Evolutionary conservation across 177 flowering plant genomes (phyloP).

Genomic region (Tripterygium wilfordii): DNA sequence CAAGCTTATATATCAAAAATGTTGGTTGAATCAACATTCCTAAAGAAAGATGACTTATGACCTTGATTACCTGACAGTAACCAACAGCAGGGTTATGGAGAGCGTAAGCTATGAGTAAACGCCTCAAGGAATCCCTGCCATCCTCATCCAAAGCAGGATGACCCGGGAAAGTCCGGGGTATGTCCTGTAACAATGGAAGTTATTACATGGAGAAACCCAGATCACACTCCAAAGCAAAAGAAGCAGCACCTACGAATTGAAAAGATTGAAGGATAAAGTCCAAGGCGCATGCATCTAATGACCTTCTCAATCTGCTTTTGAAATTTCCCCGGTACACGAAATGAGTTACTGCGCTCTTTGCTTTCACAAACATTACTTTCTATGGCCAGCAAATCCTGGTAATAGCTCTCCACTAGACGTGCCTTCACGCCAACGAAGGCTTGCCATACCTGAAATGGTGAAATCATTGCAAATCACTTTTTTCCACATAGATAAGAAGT

Average conservation of each 20-base stretch:
- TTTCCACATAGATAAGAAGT: not conserved
- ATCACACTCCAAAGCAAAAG: conserved; percentile 20
- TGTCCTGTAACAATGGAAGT: conserved; percentile 52
- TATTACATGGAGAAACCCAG: conserved; percentile 7
- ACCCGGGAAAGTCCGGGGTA: conserved; percentile 97
- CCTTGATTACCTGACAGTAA: conserved; percentile 77
- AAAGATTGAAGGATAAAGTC: conserved; percentile 43
- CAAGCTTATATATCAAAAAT: not conserved
- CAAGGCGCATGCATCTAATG: conserved; percentile 54
- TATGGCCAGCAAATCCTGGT: conserved; percentile 53
- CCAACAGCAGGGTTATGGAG: conserved; percentile 95
- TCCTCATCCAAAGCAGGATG: conserved; percentile 95
- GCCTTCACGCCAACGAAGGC: conserved; percentile 87
- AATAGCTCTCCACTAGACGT: conserved; percentile 71
- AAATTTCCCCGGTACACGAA: conserved; percentile 31
- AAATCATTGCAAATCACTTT: not conserved
- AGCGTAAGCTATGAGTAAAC: conserved; percentile 89
- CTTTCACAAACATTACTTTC: conserved; percentile 25
- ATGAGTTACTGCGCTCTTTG: conserved; percentile 18
- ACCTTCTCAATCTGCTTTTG: conserved; percentile 84
- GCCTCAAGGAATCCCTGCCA: conserved; percentile 91
- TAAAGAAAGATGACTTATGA: not conserved
- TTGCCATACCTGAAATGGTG: conserved; percentile 80
- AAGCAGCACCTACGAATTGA: conserved; percentile 50
- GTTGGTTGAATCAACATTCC: not conserved